These are phyloP conservation scores for Brettanomyces nanus DNA, from an alignment of 805 yeast genomes.

Conservation along the genomic window DNA sequence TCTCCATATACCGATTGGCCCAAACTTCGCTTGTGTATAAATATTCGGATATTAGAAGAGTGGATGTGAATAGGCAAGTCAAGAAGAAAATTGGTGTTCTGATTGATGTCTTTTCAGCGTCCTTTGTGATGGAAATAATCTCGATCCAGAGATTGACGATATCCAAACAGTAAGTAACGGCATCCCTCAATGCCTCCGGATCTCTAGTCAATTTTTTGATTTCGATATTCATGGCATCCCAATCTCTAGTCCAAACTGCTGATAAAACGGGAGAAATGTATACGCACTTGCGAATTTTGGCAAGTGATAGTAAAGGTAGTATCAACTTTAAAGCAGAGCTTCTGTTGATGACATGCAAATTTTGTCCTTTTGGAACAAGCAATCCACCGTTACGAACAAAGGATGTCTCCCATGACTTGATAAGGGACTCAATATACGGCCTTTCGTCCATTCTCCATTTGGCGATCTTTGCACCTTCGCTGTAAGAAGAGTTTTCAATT, in stretches of 20 bases:
- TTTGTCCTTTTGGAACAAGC: constrained; percentile 43
- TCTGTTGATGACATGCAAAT: constrained; percentile 38
- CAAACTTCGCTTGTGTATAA: constrained; percentile 48
- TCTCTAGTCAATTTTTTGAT: constrained; percentile 41
- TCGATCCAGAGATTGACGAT: constrained; percentile 66
- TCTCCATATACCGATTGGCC: constrained; percentile 30
- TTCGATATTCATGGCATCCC: constrained; percentile 54
- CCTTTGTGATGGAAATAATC: constrained; percentile 55
- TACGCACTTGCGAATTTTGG: constrained; percentile 58
- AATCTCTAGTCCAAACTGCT: constrained; percentile 56
- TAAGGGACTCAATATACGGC: constrained; percentile 47
- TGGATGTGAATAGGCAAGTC: constrained; percentile 58
- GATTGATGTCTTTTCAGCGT: constrained; percentile 58
- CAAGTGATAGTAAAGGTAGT: constrained; percentile 57
- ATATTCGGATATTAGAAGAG: constrained; percentile 56
- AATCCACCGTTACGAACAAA: constrained; percentile 59
- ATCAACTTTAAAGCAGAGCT: constrained; percentile 55
- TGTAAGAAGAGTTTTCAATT: constrained; percentile 23
- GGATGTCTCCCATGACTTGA: constrained; percentile 61
- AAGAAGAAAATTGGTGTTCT: constrained; percentile 72
- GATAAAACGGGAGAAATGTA: constrained; percentile 54
- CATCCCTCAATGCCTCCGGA: constrained; percentile 58
- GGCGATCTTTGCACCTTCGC: constrained; percentile 38
- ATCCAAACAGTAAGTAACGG: constrained; percentile 48
- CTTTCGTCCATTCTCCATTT: constrained; percentile 60